Evolutionary conservation across 768 basidiomycete species (phyloP).

Genomic region (Mycena alexandri): DNA sequence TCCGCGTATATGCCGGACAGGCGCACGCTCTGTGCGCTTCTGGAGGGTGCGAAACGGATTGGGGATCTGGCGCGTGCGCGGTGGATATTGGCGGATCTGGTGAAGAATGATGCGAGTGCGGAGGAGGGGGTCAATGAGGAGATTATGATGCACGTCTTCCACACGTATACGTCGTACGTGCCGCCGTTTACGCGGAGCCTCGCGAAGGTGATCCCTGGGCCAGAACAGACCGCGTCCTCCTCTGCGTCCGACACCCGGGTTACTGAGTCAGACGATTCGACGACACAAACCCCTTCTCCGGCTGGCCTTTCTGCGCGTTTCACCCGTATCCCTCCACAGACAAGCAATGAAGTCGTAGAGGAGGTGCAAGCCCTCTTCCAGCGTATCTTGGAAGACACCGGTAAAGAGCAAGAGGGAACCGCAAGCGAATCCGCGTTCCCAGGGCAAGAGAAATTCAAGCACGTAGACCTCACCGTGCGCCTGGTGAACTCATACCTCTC

Average conservation of each 20-base stretch:
- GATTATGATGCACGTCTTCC: constrained; percentile 86
- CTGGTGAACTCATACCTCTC: constrained; percentile 87
- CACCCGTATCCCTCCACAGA: constrained; percentile 79
- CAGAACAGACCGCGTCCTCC: constrained; percentile 13
- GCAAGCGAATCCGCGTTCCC: constrained; percentile 24
- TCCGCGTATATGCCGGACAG: constrained; percentile 71
- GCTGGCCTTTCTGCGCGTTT: constrained; percentile 42
- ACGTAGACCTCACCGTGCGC: constrained; percentile 69
- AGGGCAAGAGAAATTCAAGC: constrained; percentile 60
- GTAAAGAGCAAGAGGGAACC: constrained; percentile 20
- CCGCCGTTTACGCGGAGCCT: constrained; percentile 73
- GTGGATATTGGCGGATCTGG: constrained; percentile 93
- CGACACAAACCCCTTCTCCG: constrained; percentile 11
- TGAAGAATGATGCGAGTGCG: constrained; percentile 52
- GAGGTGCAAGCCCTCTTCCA: constrained; percentile 79
- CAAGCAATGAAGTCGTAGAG: constrained; percentile 73
- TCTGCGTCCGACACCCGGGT: constrained; percentile 13
- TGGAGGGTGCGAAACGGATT: constrained; percentile 89
- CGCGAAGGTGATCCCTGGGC: constrained; percentile 56
- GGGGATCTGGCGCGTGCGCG: constrained; percentile 87
- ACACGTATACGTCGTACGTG: constrained; percentile 86
- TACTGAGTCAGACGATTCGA: constrained; percentile 18
- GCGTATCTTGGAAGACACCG: constrained; percentile 64
- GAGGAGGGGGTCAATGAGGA: constrained; percentile 67
- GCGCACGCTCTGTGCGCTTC: constrained; percentile 82